Conservation (phyloP, 2,329 filamentous ascomycete genomes). For the Epichloe baconii region DNA sequence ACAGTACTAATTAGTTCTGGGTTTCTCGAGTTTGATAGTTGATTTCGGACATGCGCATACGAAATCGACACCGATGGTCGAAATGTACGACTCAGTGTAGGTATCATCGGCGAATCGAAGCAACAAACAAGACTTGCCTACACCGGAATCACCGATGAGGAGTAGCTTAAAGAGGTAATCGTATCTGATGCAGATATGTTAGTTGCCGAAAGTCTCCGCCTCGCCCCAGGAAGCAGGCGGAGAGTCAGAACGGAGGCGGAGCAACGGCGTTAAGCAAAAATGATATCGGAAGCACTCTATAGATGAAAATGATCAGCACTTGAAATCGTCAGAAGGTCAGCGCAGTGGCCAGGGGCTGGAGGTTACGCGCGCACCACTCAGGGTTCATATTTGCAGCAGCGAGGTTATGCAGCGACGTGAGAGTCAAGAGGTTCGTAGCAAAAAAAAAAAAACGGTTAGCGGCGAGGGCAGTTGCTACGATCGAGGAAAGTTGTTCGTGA, state of each 20-base stretch:
- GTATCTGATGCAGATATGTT: slow-evolving; percentile 55
- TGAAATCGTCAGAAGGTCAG: slow-evolving; percentile 17
- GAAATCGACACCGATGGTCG: slow-evolving; percentile 98
- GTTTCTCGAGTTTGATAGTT: neutral
- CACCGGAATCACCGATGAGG: slow-evolving; percentile 99
- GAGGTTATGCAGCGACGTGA: slow-evolving; percentile 1
- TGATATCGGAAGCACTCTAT: slow-evolving; percentile 1
- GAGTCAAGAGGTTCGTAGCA: slow-evolving; percentile 2
- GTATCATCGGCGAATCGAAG: slow-evolving; percentile 97
- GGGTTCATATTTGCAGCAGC: slow-evolving; percentile 63
- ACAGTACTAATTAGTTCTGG: slow-evolving; percentile 8
- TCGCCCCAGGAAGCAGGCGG: neutral
- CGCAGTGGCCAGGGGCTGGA: slow-evolving; percentile 15
- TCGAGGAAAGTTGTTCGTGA: slow-evolving; percentile 11
- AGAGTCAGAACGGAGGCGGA: neutral
- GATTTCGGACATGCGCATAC: slow-evolving; percentile 43
- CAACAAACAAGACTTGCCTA: slow-evolving; percentile 98
- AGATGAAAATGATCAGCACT: slow-evolving; percentile 2
- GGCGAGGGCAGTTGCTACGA: slow-evolving; percentile 6
- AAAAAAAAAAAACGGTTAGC: neutral
- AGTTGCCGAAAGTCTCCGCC: slow-evolving; percentile 6
- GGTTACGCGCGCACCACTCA: slow-evolving; percentile 60
- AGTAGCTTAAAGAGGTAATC: slow-evolving; percentile 99
- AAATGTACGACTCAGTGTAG: slow-evolving; percentile 99
- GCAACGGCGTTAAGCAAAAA: neutral